These are phyloP conservation scores for Macrocystidia cucumis DNA, from an alignment of 1,284 basidiomycete species.

Conservation along the genomic window DNA sequence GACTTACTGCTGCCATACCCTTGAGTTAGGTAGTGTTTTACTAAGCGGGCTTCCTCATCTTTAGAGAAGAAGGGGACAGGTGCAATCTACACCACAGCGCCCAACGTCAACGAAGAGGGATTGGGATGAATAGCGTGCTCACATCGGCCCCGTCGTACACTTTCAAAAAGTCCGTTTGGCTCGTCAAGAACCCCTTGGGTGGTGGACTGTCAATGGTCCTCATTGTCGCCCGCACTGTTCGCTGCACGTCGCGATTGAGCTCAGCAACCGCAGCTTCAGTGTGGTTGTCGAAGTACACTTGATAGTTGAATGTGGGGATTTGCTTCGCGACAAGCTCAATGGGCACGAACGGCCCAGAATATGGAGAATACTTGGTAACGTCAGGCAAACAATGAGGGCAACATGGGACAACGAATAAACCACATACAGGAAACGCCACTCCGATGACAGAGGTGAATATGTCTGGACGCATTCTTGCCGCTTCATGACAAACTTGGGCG, in stretches of 20 bases:
- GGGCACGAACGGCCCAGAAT: conserved; percentile 36
- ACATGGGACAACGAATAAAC: conserved; percentile 6
- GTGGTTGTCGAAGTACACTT: conserved; percentile 47
- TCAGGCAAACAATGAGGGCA: conserved; percentile 6
- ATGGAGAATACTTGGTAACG: too few relatives aligned
- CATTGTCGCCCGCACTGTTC: conserved; percentile 46
- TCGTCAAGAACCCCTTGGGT: conserved; percentile 45
- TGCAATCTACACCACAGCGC: conserved; percentile 54
- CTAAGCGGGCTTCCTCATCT: conserved; percentile 63
- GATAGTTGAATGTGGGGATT: conserved; percentile 52
- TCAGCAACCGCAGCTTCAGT: conserved; percentile 41
- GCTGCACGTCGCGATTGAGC: conserved; percentile 44
- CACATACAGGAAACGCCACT: conserved; percentile 45
- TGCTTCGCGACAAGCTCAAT: conserved; percentile 28
- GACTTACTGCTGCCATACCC: too few relatives aligned
- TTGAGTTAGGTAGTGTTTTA: conserved; percentile 47
- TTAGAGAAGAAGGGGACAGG: conserved; percentile 49
- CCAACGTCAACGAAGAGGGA: too few relatives aligned
- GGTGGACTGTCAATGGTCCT: conserved; percentile 44
- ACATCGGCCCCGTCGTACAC: conserved; percentile 43
- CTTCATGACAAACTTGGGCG: conserved; percentile 55
- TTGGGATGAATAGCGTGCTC: too few relatives aligned
- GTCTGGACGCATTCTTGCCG: conserved; percentile 56
- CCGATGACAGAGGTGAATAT: conserved; percentile 53
- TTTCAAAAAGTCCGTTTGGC: conserved; percentile 36